Percentiles rank a stretch among this genome's conserved stretches.
These are phyloP conservation scores for Allium fistulosum DNA, from an alignment of 106 monocot species.

Conservation along the genomic window DNA sequence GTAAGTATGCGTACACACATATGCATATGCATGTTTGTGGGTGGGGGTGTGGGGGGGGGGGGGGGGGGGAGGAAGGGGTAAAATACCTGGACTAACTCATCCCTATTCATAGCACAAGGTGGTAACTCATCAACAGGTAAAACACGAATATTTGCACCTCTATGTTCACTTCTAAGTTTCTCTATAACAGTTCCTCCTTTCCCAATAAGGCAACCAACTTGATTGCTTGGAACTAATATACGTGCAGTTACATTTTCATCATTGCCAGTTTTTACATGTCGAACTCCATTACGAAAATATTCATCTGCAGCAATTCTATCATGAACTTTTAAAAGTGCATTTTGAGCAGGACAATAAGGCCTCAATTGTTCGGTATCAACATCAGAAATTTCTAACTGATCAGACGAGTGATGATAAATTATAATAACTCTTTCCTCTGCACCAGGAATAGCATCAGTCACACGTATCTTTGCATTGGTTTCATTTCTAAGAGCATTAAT, in stretches of 20 bases:
- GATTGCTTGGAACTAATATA: slow-evolving; percentile 63
- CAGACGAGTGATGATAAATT: slow-evolving; percentile 30
- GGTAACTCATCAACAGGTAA: slow-evolving; percentile 56
- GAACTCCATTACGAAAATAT: slow-evolving; percentile 32
- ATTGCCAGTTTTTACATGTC: slow-evolving; percentile 26
- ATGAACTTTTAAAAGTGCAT: slow-evolving; percentile 70
- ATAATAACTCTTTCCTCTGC: slow-evolving; percentile 71
- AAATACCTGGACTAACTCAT: slow-evolving; percentile 70
- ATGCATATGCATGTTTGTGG: too few relatives aligned
- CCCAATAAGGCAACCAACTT: slow-evolving; percentile 78
- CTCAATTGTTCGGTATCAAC: slow-evolving; percentile 16
- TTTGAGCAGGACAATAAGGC: slow-evolving; percentile 64
- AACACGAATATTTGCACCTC: slow-evolving; percentile 55
- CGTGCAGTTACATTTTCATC: slow-evolving; percentile 45
- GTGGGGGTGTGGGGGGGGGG: too few relatives aligned
- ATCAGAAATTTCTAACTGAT: slow-evolving; percentile 6
- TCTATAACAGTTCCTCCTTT: slow-evolving; percentile 71
- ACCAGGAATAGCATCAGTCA: slow-evolving; percentile 72
- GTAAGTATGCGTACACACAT: too few relatives aligned
- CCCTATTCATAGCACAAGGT: slow-evolving; percentile 66
- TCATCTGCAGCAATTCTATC: slow-evolving; percentile 73
- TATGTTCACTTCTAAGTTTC: slow-evolving; percentile 44
- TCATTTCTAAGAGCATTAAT: slow-evolving; percentile 59
- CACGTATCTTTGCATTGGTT: slow-evolving; percentile 70
- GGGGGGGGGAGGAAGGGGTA: too few relatives aligned